Evolutionary conservation across 108 stramenopile genomes (phyloP).

Genomic region (Aurantiochytrium sp.): DNA sequence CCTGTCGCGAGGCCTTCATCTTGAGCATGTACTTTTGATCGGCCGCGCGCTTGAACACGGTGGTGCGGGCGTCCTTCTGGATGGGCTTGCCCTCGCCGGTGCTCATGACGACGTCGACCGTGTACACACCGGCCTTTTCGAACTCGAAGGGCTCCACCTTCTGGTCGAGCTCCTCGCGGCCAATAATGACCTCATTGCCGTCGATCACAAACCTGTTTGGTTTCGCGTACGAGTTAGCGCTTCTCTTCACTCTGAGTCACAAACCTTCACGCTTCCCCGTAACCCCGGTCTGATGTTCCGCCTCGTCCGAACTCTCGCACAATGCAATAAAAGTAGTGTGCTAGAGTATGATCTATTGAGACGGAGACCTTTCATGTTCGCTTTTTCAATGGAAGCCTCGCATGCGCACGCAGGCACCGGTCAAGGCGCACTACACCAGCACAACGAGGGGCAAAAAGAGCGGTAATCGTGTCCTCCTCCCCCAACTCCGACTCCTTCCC

Average conservation of each 20-base stretch:
- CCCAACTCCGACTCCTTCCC: too few species aligned
- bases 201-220: constrained; percentile 74
- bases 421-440: not conserved
- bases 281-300: not conserved
- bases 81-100: constrained; percentile 95
- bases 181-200: constrained; percentile 70
- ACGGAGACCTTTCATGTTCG: not conserved
- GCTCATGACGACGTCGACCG: constrained; percentile 91
- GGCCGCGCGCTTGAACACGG: constrained; percentile 94
- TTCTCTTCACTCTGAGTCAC: too few species aligned
- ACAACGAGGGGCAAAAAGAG: constrained; percentile 24
- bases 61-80: constrained; percentile 76
- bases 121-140: constrained; percentile 84
- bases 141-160: constrained; percentile 47
- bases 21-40: constrained; percentile 88
- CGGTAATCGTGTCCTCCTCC: too few species aligned
- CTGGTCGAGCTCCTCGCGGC: constrained; percentile 37
- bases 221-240: not conserved
- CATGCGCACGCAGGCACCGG: constrained; percentile 14
- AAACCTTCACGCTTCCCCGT: too few species aligned
- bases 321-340: not conserved
- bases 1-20: constrained; percentile 81
- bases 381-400: constrained; percentile 10
- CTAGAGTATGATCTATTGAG: constrained; percentile 1
- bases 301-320: not conserved